phyloP scores from a whole-genome alignment of 176 grass and related monocot species.

The Secale cereale region DNA sequence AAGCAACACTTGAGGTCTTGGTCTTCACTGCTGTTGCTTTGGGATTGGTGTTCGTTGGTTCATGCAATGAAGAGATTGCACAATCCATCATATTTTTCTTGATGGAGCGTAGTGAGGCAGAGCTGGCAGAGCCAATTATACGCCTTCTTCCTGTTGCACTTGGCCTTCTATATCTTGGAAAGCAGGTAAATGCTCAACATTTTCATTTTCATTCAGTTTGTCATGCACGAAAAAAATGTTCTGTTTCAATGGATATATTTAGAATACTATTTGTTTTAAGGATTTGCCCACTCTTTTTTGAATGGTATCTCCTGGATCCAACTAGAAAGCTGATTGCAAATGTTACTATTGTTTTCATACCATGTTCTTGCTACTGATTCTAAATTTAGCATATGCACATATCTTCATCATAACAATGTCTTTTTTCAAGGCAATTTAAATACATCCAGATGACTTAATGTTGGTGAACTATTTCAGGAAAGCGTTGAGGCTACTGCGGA shows the following conservation, averaged over 20 bases:
- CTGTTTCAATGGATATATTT: neutral
- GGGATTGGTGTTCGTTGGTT: slow-evolving; percentile 92
- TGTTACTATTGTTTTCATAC: neutral
- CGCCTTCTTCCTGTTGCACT: slow-evolving; percentile 88
- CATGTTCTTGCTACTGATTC: neutral
- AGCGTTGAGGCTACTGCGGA: slow-evolving; percentile 85
- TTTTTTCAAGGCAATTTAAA: neutral
- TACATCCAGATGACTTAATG: neutral
- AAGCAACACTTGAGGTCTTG: slow-evolving; percentile 83
- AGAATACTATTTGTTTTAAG: slow-evolving; percentile 12
- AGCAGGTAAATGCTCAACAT: slow-evolving; percentile 54
- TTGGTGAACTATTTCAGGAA: slow-evolving; percentile 48
- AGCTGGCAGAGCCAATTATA: slow-evolving; percentile 78
- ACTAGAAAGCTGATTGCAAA: neutral
- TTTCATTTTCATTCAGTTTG: neutral
- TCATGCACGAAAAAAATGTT: neutral
- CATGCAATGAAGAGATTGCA: slow-evolving; percentile 98
- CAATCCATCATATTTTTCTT: slow-evolving; percentile 87
- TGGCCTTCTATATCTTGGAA: slow-evolving; percentile 96
- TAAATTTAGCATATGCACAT: neutral
- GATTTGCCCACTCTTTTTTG: neutral
- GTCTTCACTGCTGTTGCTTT: slow-evolving; percentile 87
- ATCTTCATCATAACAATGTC: neutral
- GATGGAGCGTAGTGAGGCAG: slow-evolving; percentile 85
- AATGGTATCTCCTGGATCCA: neutral